Percentiles rank a stretch among this genome's conserved stretches.
phyloP scores from a whole-genome alignment of 2,329 filamentous ascomycete species.

The Trichophyton rubrum region DNA sequence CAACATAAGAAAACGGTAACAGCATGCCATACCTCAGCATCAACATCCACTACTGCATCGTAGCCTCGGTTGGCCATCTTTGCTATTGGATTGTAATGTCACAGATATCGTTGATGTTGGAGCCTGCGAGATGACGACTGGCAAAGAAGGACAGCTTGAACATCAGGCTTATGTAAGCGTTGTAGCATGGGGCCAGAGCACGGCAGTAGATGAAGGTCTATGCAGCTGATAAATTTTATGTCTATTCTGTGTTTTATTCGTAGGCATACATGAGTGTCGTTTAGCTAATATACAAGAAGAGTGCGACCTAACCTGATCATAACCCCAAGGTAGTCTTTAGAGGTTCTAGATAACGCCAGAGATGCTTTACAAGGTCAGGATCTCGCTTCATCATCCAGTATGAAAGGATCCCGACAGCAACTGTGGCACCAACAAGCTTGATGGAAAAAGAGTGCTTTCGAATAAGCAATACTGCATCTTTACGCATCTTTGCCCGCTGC shows the following conservation, averaged over 20 bases:
- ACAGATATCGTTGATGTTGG: not conserved
- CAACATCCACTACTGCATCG: slow-evolving; percentile 94
- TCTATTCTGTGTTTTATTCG: not conserved
- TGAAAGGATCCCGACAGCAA: slow-evolving; percentile 56
- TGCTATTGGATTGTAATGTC: not conserved
- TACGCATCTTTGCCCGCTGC: slow-evolving; percentile 48
- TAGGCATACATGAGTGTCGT: not conserved
- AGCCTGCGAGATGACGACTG: not conserved
- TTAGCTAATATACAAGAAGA: not conserved
- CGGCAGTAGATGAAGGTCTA: not conserved
- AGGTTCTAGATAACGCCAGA: not conserved
- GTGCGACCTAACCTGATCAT: not conserved
- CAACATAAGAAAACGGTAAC: no score
- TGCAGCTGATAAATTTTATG: not conserved
- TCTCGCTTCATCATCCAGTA: slow-evolving; percentile 49
- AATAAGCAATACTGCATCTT: slow-evolving; percentile 40
- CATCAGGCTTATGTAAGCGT: not conserved
- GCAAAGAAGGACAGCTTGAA: slow-evolving; percentile 1
- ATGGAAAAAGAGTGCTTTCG: slow-evolving; percentile 56
- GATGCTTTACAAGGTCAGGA: slow-evolving; percentile 17
- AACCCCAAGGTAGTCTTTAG: not conserved
- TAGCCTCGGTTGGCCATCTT: slow-evolving; percentile 75
- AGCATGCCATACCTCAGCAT: slow-evolving; percentile 63
- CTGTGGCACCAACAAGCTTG: slow-evolving; percentile 48
- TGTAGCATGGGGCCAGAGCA: not conserved